Evolutionary conservation across 2,329 filamentous ascomycete genomes (phyloP).

Genomic region (Cladosporium velox): DNA sequence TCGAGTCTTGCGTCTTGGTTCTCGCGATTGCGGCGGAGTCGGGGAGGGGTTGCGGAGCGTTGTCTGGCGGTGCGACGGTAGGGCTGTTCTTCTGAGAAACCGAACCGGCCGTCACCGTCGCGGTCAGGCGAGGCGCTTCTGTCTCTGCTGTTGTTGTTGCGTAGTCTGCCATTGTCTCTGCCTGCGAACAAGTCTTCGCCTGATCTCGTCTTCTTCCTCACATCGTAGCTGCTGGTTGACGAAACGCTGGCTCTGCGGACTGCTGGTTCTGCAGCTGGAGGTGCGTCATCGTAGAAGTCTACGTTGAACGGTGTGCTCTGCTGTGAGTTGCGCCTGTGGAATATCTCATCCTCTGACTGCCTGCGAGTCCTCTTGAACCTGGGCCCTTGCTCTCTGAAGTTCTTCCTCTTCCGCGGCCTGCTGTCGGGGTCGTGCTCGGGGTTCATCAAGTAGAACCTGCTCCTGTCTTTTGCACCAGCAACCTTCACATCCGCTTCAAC

Average conservation of each 20-base stretch:
- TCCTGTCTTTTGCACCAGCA: constrained; percentile 73
- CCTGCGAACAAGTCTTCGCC: constrained; percentile 39
- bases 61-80: constrained; percentile 46
- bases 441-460: constrained; percentile 89
- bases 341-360: constrained; percentile 13
- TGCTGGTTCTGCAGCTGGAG: constrained; percentile 20
- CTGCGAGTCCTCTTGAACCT: constrained; percentile 25
- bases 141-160: constrained; percentile 61
- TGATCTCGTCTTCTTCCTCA: constrained; percentile 24
- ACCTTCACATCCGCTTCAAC: constrained; percentile 77
- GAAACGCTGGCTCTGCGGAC: constrained; percentile 24
- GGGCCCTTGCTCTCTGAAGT: constrained; percentile 19
- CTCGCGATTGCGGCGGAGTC: constrained; percentile 25
- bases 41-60: constrained; percentile 44
- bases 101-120: constrained; percentile 51
- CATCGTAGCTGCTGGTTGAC: constrained; percentile 27
- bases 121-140: constrained; percentile 61
- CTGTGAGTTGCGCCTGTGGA: constrained; percentile 16
- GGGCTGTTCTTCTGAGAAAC: constrained; percentile 53
- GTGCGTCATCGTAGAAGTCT: constrained; percentile 79
- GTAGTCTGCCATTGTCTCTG: constrained; percentile 43
- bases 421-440: constrained; percentile 85
- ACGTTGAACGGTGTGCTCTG: constrained; percentile 60
- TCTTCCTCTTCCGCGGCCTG: constrained; percentile 48
- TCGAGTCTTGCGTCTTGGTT: constrained; percentile 30